Base-by-base conservation (phyloP, 805 yeast species). In the Pichia insulana region DNA sequence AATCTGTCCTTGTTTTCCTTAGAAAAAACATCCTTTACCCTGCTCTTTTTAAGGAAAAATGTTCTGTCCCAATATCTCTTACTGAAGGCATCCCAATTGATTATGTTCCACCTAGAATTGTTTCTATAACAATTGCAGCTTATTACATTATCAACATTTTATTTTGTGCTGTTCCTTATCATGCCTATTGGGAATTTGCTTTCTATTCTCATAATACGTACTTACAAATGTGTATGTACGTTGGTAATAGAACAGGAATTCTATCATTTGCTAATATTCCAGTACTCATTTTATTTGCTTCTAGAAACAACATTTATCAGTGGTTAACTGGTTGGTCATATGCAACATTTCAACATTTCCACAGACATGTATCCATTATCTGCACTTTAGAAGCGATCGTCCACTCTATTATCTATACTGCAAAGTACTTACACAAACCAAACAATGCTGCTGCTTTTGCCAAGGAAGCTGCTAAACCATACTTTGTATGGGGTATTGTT, bases 331-430 rank as follows among this genome's bases (percentile, higher is more conserved):
- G 73, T 2, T 65, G 71, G 65, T 51, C 58, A 10, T 66, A 62
- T 43, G 49, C 69, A 3, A 57, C 69, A 32, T 70, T 70, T 50
- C 52, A 77, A 52, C 66, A 69, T 25, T 74, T 73, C 53, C 95
- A 86, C 59, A 80, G 71, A 57, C 59, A 27, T 39, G 69, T 18
- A 51, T 67, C n/a, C 77, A 73, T 44, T 62, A 2, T 58, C 56
- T 42, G 62, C 61, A 7, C n/a, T 30, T 3, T 20, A 17, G 18
- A 8, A 38, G 22, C 18, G 8, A 30, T 20, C n/a, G 34, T 16
- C 28, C 40, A 16, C 3, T 18, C 20, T 16, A 18, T 5, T 15
- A 31, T 18, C 31, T 9, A 4, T 8, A 30, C 18, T 38, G 8
- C 26, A 31, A 38, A 20, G 4, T 8, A n/a, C 19, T 30, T 18